Conservation (phyloP, 169 alveolate genomes). For the Theileria annulata region DNA sequence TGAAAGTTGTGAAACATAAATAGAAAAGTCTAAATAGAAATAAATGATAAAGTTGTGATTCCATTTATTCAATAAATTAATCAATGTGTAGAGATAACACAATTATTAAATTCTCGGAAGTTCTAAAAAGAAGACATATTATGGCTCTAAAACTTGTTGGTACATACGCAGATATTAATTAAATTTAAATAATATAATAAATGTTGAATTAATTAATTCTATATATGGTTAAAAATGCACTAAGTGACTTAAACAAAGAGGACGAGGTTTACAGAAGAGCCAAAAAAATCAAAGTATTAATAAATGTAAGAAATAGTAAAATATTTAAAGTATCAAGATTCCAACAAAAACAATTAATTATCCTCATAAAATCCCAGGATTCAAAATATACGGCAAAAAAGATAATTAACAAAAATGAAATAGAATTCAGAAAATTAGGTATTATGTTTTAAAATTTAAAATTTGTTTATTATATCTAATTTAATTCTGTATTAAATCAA, state of each 20-base stretch:
- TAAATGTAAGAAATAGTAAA: background rate
- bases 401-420: background rate
- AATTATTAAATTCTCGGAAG: conserved; percentile 15
- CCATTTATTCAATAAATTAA: background rate
- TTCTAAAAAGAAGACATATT: conserved; percentile 25
- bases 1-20: background rate
- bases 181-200: background rate
- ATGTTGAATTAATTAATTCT: background rate
- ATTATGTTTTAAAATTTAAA: background rate
- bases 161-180: background rate
- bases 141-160: conserved; percentile 57
- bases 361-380: background rate
- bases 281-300: background rate
- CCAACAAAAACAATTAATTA: background rate
- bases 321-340: background rate
- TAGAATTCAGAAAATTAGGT: conserved; percentile 4
- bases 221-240: conserved; percentile 50
- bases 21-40: background rate
- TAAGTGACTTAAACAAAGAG: conserved; percentile 13
- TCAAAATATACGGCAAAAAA: conserved; percentile 7
- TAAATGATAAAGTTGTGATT: conserved; percentile 4
- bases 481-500: background rate
- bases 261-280: conserved; percentile 11
- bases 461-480: background rate
- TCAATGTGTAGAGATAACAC: conserved; percentile 19